Percentiles rank a stretch among this genome's conserved stretches.
phyloP scores from a whole-genome alignment of 2,329 filamentous ascomycete species.

The Cladobotryum protrusum region DNA sequence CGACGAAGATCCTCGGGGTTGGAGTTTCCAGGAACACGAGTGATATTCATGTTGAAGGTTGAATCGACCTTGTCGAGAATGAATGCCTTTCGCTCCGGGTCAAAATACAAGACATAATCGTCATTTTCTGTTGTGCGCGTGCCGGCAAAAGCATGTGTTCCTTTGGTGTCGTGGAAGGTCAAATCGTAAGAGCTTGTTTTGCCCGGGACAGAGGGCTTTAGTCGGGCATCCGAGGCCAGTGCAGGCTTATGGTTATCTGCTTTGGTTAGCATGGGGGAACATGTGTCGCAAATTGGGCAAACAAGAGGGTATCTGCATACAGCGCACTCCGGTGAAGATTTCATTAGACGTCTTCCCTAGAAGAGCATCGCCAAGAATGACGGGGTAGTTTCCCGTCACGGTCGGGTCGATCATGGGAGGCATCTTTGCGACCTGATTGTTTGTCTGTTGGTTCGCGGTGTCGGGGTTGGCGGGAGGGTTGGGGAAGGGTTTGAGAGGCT shows the following conservation, averaged over 20 bases:
- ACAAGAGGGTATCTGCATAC: slow-evolving; percentile 34
- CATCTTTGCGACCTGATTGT: not conserved
- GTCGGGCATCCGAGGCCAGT: slow-evolving; percentile 42
- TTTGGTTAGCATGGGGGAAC: slow-evolving; percentile 7
- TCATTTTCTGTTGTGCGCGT: slow-evolving; percentile 49
- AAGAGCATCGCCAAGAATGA: slow-evolving; percentile 57
- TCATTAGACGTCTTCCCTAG: slow-evolving; percentile 51
- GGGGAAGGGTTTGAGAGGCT: not conserved
- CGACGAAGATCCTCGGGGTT: slow-evolving; percentile 58
- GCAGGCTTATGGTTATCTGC: slow-evolving; percentile 58
- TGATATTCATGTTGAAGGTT: slow-evolving; percentile 84
- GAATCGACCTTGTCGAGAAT: slow-evolving; percentile 76
- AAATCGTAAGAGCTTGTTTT: slow-evolving; percentile 52
- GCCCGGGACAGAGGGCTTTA: slow-evolving; percentile 44
- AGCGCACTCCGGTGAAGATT: slow-evolving; percentile 54
- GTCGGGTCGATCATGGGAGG: slow-evolving; percentile 50
- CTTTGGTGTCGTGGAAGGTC: slow-evolving; percentile 47
- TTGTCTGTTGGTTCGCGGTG: no score
- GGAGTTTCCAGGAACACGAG: slow-evolving; percentile 58
- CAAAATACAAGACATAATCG: slow-evolving; percentile 68
- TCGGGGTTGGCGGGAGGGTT: not conserved
- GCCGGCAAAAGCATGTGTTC: slow-evolving; percentile 56
- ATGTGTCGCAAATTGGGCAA: not conserved
- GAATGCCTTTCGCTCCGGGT: slow-evolving; percentile 66
- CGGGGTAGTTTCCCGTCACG: slow-evolving; percentile 54